phyloP scores from a whole-genome alignment of 2,329 filamentous ascomycete species.

The Nemania sp. region DNA sequence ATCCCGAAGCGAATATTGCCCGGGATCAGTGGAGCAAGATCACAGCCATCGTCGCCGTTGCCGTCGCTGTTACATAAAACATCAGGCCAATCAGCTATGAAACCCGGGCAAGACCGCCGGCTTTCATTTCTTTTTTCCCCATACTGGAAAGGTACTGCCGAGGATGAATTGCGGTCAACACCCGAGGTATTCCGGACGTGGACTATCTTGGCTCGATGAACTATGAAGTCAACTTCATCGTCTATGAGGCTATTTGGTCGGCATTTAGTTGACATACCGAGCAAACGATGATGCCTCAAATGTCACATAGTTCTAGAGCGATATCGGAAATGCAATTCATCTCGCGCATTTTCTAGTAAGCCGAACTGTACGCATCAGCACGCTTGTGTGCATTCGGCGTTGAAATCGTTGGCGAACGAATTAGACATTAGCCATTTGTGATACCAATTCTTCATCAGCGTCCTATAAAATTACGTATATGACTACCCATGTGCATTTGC shows the following conservation, averaged over 20 bases:
- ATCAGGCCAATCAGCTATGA: slow-evolving; percentile 14
- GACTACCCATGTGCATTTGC: not conserved
- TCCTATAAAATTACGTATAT: not conserved
- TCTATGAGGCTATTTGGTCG: too few species aligned
- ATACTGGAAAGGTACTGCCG: slow-evolving; percentile 14
- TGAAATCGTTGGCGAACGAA: too few species aligned
- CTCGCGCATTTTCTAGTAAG: not conserved
- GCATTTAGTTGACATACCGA: not conserved
- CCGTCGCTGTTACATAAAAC: not conserved
- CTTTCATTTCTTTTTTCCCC: slow-evolving; percentile 1
- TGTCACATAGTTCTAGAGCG: not conserved
- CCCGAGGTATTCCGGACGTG: slow-evolving; percentile 24
- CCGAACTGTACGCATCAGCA: not conserved
- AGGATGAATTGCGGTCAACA: slow-evolving; percentile 22
- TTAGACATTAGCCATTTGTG: too few species aligned
- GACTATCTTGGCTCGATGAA: slow-evolving; percentile 13
- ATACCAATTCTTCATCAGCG: too few species aligned
- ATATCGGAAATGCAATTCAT: not conserved
- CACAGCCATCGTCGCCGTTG: slow-evolving; percentile 15
- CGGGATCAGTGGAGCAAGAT: not conserved
- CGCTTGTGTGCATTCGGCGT: too few species aligned
- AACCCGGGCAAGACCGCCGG: slow-evolving; percentile 12
- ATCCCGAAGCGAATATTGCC: not conserved
- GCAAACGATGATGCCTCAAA: not conserved
- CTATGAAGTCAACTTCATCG: not conserved